Percentiles rank a stretch among this genome's conserved stretches.
Conservation (phyloP, 805 yeast genomes). For the Myxozyma udenii region DNA sequence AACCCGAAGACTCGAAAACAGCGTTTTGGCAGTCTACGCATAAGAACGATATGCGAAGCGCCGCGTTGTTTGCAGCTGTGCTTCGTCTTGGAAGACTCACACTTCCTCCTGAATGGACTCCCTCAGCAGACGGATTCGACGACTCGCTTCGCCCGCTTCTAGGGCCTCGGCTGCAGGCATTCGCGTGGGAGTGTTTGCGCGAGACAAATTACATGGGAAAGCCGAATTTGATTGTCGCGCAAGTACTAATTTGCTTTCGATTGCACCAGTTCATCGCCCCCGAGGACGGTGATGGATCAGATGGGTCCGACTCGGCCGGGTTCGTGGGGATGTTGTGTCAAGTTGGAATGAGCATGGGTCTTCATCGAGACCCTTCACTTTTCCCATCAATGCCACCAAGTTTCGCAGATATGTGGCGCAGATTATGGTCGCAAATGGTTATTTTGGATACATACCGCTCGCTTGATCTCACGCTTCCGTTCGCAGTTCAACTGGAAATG, state of each 20-base stretch:
- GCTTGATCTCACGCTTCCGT: slow-evolving; percentile 26
- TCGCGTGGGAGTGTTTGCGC: slow-evolving; percentile 19
- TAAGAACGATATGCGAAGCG: slow-evolving; percentile 27
- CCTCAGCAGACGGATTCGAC: slow-evolving; percentile 23
- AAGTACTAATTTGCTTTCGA: slow-evolving; percentile 30
- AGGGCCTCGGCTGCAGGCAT: slow-evolving; percentile 15
- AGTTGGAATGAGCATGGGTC: slow-evolving; percentile 33
- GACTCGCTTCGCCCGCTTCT: slow-evolving; percentile 15
- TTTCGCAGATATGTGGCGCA: slow-evolving; percentile 29
- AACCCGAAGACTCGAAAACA: neutral
- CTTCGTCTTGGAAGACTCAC: slow-evolving; percentile 30
- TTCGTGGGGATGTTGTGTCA: slow-evolving; percentile 31
- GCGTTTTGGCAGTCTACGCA: slow-evolving; percentile 15
- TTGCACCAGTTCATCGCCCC: slow-evolving; percentile 30
- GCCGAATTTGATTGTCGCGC: slow-evolving; percentile 20
- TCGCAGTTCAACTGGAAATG: slow-evolving; percentile 20
- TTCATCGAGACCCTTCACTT: slow-evolving; percentile 35
- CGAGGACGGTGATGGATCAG: slow-evolving; percentile 32
- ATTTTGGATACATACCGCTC: slow-evolving; percentile 31
- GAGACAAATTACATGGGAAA: slow-evolving; percentile 27
- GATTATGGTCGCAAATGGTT: slow-evolving; percentile 33
- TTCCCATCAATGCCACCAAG: slow-evolving; percentile 25
- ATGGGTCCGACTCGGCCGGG: slow-evolving; percentile 30
- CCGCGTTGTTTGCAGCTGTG: slow-evolving; percentile 23
- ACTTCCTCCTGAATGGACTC: slow-evolving; percentile 28